Conservation (phyloP, 176 grass and related monocot genomes). For the Carex parvula region DNA sequence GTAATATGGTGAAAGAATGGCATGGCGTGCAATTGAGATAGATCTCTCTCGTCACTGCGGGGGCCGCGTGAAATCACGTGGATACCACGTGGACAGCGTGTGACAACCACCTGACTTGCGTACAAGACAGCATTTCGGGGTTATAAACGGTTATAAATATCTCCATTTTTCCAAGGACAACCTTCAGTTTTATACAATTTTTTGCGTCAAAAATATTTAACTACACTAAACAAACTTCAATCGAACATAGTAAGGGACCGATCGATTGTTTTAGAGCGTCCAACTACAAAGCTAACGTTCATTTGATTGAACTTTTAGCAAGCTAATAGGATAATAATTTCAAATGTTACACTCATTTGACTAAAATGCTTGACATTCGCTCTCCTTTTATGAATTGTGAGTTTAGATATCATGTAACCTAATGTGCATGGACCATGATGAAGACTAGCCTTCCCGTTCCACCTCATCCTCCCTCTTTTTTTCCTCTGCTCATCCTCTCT, state of each 20-base stretch:
- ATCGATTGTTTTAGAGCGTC: neutral
- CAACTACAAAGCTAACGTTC: neutral
- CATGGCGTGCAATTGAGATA: neutral
- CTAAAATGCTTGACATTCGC: neutral
- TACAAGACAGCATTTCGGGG: neutral
- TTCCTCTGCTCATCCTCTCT: too few species aligned
- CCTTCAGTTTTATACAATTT: neutral
- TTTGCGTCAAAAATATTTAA: neutral
- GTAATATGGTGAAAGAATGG: neutral
- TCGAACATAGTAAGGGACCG: neutral
- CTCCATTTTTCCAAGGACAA: neutral
- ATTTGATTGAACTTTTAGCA: neutral
- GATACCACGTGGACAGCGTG: constrained; percentile 16
- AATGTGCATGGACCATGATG: constrained; percentile 3
- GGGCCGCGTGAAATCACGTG: constrained; percentile 24
- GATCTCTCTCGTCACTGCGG: neutral
- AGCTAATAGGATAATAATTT: neutral
- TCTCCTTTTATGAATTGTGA: neutral
- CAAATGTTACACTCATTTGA: neutral
- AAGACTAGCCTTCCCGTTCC: neutral
- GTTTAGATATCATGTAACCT: neutral
- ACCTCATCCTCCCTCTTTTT: neutral
- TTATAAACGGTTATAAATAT: neutral
- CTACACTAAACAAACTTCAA: too few species aligned
- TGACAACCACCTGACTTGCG: constrained; percentile 1